These are phyloP conservation scores for Castanea mollissima DNA, from an alignment of 306 rosid genomes.

Conservation along the genomic window DNA sequence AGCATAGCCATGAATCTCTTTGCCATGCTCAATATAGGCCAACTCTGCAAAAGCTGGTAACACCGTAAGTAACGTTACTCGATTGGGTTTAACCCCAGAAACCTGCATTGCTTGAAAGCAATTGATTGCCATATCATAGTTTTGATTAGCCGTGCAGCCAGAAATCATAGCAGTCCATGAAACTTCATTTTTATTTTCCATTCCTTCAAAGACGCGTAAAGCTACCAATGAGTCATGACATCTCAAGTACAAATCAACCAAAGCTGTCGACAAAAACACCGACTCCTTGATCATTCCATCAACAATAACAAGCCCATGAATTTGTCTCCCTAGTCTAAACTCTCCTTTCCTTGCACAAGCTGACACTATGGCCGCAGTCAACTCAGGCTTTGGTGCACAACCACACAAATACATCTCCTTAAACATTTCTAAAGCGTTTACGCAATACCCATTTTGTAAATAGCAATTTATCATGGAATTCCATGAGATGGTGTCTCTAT, in stretches of 20 bases:
- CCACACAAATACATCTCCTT: conserved; percentile 35
- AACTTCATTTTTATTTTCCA: conserved; percentile 57
- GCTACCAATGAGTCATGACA: conserved; percentile 41
- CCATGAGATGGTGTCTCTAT: conserved; percentile 58
- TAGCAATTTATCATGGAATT: conserved; percentile 60
- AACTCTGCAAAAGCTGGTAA: conserved; percentile 55
- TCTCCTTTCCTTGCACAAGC: conserved; percentile 36
- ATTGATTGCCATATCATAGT: conserved; percentile 38
- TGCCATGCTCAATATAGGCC: conserved; percentile 40
- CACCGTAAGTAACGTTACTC: conserved; percentile 45
- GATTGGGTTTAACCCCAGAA: conserved; percentile 49
- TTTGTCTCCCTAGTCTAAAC: conserved; percentile 46
- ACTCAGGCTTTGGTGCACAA: conserved; percentile 50
- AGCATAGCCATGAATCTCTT: conserved; percentile 58
- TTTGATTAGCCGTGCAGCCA: conserved; percentile 40
- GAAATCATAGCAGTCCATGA: conserved; percentile 72
- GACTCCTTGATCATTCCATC: conserved; percentile 46
- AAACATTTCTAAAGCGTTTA: conserved; percentile 37
- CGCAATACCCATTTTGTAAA: conserved; percentile 48
- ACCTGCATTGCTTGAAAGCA: conserved; percentile 53
- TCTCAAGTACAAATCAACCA: conserved; percentile 61
- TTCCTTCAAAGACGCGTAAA: conserved; percentile 40
- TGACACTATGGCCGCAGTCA: conserved; percentile 51
- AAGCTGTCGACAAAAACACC: conserved; percentile 46
- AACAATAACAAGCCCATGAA: conserved; percentile 51